Evolutionary conservation across 306 rosid genomes (phyloP).

Genomic region (Lupinus albus): DNA sequence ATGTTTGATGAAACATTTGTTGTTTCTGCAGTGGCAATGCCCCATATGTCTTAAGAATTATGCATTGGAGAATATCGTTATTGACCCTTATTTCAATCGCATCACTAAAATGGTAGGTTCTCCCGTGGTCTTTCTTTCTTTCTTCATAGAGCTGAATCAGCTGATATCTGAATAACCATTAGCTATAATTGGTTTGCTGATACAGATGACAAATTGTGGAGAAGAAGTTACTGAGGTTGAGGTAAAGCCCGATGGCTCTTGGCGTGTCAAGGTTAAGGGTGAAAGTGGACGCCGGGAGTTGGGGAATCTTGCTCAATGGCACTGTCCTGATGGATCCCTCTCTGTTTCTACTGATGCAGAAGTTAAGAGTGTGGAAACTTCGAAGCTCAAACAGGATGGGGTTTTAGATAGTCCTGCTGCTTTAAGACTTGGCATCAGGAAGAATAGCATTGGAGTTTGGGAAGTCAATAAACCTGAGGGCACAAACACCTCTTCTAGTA

Average conservation of each 20-base stretch:
- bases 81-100: constrained; percentile 93
- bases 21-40: constrained; percentile 96
- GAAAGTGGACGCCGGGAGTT: constrained; percentile 78
- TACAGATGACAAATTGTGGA: constrained; percentile 85
- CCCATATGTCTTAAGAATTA: constrained; percentile 92
- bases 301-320: constrained; percentile 79
- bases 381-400: constrained; percentile 82
- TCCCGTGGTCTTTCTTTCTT: constrained; percentile 13
- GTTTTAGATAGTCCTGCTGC: constrained; percentile 71
- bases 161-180: neutral
- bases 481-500: constrained; percentile 60
- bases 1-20: constrained; percentile 40
- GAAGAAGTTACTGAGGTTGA: constrained; percentile 90
- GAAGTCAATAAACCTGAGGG: constrained; percentile 81
- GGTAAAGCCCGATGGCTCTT: constrained; percentile 93
- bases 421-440: constrained; percentile 78
- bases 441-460: constrained; percentile 78
- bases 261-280: constrained; percentile 87
- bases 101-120: constrained; percentile 70
- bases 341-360: constrained; percentile 52
- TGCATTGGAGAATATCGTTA: constrained; percentile 77
- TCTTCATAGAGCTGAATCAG: constrained; percentile 4
- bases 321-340: constrained; percentile 69
- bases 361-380: constrained; percentile 53
- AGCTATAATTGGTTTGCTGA: constrained; percentile 34